Conservation (phyloP, 2,329 filamentous ascomycete genomes). For the Camillea tinctor region DNA sequence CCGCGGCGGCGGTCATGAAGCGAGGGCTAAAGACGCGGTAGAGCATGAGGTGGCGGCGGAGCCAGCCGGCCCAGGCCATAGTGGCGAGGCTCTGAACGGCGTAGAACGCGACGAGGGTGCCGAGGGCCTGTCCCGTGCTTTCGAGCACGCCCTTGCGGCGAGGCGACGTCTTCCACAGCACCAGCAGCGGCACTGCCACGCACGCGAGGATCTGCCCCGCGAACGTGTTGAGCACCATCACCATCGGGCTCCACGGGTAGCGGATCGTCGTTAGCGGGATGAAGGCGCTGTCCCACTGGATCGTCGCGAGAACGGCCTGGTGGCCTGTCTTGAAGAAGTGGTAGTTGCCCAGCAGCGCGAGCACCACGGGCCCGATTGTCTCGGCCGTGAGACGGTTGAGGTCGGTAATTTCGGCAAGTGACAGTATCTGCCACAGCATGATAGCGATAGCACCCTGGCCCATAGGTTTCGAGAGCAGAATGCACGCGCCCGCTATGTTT, state of each 20-base stretch:
- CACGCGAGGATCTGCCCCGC: constrained; percentile 84
- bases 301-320: constrained; percentile 80
- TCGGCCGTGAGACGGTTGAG: constrained; percentile 60
- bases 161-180: constrained; percentile 85
- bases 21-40: constrained; percentile 90
- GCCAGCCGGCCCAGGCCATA: constrained; percentile 83
- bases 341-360: constrained; percentile 87
- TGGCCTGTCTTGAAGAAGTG: constrained; percentile 98
- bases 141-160: constrained; percentile 69
- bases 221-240: constrained; percentile 83
- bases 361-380: constrained; percentile 77
- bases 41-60: constrained; percentile 92
- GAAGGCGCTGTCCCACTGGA: constrained; percentile 97
- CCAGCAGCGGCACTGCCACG: constrained; percentile 74
- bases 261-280: constrained; percentile 78
- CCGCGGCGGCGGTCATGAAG: constrained; percentile 77
- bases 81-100: constrained; percentile 81
- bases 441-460: constrained; percentile 80
- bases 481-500: constrained; percentile 73
- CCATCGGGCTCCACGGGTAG: constrained; percentile 86
- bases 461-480: constrained; percentile 91
- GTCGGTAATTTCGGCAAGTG: constrained; percentile 65
- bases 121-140: constrained; percentile 67
- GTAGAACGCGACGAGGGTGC: constrained; percentile 77
- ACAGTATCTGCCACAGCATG: constrained; percentile 85